Conservation (phyloP, 2,329 filamentous ascomycete genomes). For the Rachicladosporium sp. region DNA sequence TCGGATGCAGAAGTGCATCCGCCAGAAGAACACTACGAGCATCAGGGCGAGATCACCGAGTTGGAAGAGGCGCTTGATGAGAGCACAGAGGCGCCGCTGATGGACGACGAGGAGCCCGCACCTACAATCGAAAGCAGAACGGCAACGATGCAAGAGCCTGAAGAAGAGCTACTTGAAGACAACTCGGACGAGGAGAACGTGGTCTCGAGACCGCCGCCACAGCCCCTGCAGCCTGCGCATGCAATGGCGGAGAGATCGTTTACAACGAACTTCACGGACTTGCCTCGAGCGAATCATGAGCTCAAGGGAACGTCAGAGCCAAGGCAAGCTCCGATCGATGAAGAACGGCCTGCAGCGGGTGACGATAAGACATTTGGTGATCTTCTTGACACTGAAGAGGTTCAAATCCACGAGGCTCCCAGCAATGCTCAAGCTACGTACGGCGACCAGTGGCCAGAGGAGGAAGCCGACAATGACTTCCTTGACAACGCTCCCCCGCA, state of each 20-base stretch:
- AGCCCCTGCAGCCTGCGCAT: slow-evolving; percentile 1
- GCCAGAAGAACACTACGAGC: slow-evolving; percentile 30
- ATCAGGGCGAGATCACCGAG: slow-evolving; percentile 33
- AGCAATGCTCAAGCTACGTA: no score
- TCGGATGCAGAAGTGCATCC: slow-evolving; percentile 1
- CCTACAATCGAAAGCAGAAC: slow-evolving; percentile 3
- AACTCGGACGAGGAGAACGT: not conserved
- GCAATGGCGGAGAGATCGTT: slow-evolving; percentile 17
- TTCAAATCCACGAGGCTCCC: no score
- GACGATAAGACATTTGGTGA: slow-evolving; percentile 22
- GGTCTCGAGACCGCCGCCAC: no score
- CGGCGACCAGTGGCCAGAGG: no score
- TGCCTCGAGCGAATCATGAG: slow-evolving; percentile 6
- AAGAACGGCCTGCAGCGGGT: slow-evolving; percentile 18
- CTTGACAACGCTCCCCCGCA: not conserved
- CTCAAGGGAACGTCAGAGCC: slow-evolving; percentile 1
- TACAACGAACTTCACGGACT: slow-evolving; percentile 21
- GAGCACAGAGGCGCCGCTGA: slow-evolving; percentile 28
- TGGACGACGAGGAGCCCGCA: slow-evolving; percentile 26
- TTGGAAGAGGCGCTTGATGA: slow-evolving; percentile 35
- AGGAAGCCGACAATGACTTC: not conserved
- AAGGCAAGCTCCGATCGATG: slow-evolving; percentile 3
- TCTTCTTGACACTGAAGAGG: slow-evolving; percentile 10
- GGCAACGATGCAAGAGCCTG: not conserved
- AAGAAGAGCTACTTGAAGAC: not conserved